phyloP scores from a whole-genome alignment of 2,329 filamentous ascomycete genomes.

The Blastomyces gilchristii region DNA sequence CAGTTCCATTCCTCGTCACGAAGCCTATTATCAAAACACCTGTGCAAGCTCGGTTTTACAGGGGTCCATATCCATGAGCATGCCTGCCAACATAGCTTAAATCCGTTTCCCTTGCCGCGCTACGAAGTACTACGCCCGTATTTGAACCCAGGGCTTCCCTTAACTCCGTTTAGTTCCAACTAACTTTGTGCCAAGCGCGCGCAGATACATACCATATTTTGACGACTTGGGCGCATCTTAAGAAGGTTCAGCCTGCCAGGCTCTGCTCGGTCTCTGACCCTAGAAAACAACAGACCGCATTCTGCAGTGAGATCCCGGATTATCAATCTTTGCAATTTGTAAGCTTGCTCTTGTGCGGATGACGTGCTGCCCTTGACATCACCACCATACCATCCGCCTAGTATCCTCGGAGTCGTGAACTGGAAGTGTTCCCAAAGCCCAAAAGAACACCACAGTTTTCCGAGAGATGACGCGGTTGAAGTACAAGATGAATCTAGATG shows the following conservation, averaged over 20 bases:
- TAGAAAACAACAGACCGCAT: neutral
- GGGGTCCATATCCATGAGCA: no score
- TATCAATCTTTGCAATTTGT: neutral
- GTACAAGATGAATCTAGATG: neutral
- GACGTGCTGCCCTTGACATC: neutral
- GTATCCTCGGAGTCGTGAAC: neutral
- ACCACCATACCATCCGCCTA: neutral
- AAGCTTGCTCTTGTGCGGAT: neutral
- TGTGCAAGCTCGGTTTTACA: no score
- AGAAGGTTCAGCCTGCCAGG: neutral
- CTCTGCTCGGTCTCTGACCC: neutral
- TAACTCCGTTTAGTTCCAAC: neutral
- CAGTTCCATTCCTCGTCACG: neutral
- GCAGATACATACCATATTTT: neutral
- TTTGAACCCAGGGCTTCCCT: neutral
- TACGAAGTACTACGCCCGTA: neutral
- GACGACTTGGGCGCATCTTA: no score
- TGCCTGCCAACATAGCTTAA: neutral
- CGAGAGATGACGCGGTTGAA: neutral
- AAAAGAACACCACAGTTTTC: neutral
- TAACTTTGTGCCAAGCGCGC: neutral
- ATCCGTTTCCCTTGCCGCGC: neutral
- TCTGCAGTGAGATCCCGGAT: no score
- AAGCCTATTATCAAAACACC: neutral
- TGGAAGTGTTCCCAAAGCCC: neutral